Conservation (phyloP, 192 early-diverging fungal genomes). For the Thamnidium elegans region DNA sequence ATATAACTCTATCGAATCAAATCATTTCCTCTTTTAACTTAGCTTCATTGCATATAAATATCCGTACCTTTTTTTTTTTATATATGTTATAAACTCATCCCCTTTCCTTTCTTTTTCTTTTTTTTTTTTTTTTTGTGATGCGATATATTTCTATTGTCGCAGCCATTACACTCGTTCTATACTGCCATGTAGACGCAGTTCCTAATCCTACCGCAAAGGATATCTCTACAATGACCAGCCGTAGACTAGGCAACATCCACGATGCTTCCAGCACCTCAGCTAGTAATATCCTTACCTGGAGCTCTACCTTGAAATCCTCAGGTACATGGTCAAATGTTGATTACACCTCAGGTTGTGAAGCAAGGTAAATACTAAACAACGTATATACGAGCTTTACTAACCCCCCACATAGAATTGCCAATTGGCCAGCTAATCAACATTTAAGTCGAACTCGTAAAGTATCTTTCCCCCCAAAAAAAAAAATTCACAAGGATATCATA, state of each 20-base stretch:
- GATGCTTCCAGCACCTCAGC: neutral
- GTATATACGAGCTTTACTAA: neutral
- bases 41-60: no score
- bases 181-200: neutral
- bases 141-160: neutral
- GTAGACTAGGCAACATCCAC: neutral
- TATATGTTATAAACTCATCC: no score
- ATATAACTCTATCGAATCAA: no score
- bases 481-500: no score
- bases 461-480: no score
- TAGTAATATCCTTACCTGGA: neutral
- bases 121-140: no score
- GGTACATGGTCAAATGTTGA: conserved; percentile 25
- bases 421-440: conserved; percentile 25
- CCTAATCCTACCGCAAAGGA: neutral
- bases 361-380: neutral
- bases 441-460: conserved; percentile 14
- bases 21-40: no score
- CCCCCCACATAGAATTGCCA: conserved; percentile 16
- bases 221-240: neutral
- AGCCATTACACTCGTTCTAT: neutral
- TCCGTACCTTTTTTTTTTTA: no score
- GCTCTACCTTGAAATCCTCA: neutral
- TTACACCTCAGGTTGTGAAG: conserved; percentile 19
- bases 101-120: no score